Evolutionary conservation across 2,329 filamentous ascomycete genomes (phyloP).

Genomic region (Sordariomycetes sp.): DNA sequence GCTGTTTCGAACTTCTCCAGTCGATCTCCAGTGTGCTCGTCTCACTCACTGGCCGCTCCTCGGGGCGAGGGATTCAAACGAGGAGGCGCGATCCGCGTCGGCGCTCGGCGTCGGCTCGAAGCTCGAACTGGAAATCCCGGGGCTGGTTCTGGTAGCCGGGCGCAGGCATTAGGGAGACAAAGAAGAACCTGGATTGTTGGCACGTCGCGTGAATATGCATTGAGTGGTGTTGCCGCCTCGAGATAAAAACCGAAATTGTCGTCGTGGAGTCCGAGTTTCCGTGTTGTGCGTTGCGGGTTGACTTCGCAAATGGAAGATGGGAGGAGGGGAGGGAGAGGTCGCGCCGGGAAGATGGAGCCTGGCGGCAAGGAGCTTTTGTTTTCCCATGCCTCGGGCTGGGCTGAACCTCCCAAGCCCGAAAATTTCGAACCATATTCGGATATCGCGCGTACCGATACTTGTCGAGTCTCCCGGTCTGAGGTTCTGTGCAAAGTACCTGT

Average conservation of each 20-base stretch:
- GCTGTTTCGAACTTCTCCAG: background rate
- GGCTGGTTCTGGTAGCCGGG: slow-evolving; percentile 2
- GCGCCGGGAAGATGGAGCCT: background rate
- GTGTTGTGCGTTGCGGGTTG: background rate
- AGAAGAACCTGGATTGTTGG: background rate
- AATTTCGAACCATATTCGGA: background rate
- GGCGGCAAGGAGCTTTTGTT: background rate
- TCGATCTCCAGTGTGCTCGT: background rate
- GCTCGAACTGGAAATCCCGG: slow-evolving; percentile 4
- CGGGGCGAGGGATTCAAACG: slow-evolving; percentile 1
- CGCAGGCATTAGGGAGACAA: slow-evolving; percentile 3
- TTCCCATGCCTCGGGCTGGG: background rate
- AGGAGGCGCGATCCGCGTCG: slow-evolving; percentile 3
- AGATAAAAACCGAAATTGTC: background rate
- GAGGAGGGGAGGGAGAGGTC: background rate
- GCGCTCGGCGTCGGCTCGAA: slow-evolving; percentile 6
- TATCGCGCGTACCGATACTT: background rate
- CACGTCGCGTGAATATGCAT: slow-evolving; percentile 2
- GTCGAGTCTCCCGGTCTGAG: background rate
- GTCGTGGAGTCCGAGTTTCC: background rate
- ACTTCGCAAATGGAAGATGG: background rate
- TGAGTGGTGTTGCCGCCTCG: slow-evolving; percentile 1
- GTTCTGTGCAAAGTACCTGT: background rate
- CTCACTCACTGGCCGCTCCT: background rate
- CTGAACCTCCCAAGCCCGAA: background rate